Evolutionary conservation across 108 stramenopile genomes (phyloP).

Genomic region (Pseudonitzschia multistriata): DNA sequence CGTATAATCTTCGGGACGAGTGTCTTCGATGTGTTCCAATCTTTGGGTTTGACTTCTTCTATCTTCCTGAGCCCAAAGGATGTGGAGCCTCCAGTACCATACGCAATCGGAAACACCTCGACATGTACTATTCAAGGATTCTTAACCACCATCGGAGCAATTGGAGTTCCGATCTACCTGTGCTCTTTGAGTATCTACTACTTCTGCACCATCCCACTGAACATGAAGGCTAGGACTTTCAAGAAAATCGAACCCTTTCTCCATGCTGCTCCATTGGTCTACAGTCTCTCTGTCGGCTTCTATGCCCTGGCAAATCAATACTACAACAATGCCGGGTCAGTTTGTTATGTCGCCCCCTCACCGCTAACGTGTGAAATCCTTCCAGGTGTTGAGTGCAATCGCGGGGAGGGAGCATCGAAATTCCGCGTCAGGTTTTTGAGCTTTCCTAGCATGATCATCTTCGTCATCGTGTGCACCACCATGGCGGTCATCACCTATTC

Average conservation of each 20-base stretch:
- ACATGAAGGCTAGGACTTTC: neutral
- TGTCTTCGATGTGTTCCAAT: neutral
- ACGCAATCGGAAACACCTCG: neutral
- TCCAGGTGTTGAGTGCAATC: neutral
- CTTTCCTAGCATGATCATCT: neutral
- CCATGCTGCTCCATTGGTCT: neutral
- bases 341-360: neutral
- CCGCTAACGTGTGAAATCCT: neutral
- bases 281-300: neutral
- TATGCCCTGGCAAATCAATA: neutral
- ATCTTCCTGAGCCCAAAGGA: neutral
- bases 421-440: neutral
- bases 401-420: neutral
- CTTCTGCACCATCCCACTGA: neutral
- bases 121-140: conserved; percentile 5
- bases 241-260: conserved; percentile 6
- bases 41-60: neutral
- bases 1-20: neutral
- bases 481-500: neutral
- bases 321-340: conserved; percentile 6
- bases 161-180: conserved; percentile 3
- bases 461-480: conserved; percentile 1
- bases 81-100: neutral
- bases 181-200: conserved; percentile 2
- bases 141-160: neutral